Evolutionary conservation across 2,329 filamentous ascomycete species (phyloP), one percentile per base, ranked within the genome.

Genomic region (Botrytis byssoidea): DNA sequence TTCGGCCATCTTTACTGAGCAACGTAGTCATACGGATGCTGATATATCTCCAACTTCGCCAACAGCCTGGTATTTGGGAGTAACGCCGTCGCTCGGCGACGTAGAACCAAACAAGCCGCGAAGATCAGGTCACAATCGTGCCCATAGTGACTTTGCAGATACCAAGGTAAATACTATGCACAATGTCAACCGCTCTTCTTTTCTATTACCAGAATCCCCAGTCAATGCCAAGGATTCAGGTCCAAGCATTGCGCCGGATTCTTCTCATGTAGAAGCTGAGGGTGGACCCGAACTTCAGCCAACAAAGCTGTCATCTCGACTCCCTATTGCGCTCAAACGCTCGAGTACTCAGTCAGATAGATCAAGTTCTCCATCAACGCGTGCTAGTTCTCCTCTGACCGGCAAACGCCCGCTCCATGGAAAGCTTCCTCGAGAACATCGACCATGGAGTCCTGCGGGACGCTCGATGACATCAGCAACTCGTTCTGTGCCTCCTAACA

Each of bases 41-140:
- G 86, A 88, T 75, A 70, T 84, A 73, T 88, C 91, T 75, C 88
- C 90, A 22, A 83, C 88, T 22, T 93, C 91, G 6, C 90, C 91
- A 18, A 90, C 88, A 60, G 89, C 89, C 73, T 92, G 90, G 89
- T 91, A 92, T 81, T 85, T 78, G 35, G 85, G 84, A 59, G 82
- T 82, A 29, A 82, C 83, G 22, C 82, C 83, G 44, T 83, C 83
- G 59, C 78, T 86, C 32, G 85, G 86, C 74, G 82, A 79, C 75
- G 77, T 80, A 69, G 77, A 78, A 63, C 74, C 75, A 55, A 76
- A 78, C 57, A 77, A 77, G 66, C 55, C 76, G 51, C 69, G 72
- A 48, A 77, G 75, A 65, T 85, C 84, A 76, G 81, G 80, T 70
- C 87, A 87, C 75, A 82, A 81, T 71, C 83, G 89, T 73, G 87